Evolutionary conservation across 2,329 filamentous ascomycete species (phyloP).

Genomic region (Aspergillus versicolor): DNA sequence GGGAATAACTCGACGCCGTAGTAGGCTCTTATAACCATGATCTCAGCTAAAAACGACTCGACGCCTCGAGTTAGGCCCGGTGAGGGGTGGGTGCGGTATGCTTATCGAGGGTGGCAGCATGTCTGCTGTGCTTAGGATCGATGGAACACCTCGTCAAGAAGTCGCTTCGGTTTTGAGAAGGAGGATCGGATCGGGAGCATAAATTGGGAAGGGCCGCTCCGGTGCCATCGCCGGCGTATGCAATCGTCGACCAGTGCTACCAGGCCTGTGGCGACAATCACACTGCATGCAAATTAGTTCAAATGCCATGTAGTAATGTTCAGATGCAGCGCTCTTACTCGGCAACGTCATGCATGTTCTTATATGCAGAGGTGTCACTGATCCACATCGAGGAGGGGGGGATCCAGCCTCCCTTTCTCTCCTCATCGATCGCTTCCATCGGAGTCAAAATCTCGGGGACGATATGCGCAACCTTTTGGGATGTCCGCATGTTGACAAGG

Average conservation of each 20-base stretch:
- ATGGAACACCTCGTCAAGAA: slow-evolving; percentile 65
- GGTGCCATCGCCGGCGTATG: slow-evolving; percentile 76
- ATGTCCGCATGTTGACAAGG: slow-evolving; percentile 66
- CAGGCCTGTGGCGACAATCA: slow-evolving; percentile 86
- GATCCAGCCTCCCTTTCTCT: slow-evolving; percentile 80
- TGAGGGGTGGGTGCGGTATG: no score
- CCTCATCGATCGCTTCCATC: slow-evolving; percentile 69
- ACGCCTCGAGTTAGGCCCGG: not conserved
- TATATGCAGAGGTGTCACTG: slow-evolving; percentile 68
- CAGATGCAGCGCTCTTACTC: slow-evolving; percentile 63
- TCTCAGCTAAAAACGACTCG: not conserved
- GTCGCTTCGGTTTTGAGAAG: slow-evolving; percentile 57
- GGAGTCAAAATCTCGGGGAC: slow-evolving; percentile 74
- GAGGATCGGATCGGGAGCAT: slow-evolving; percentile 53
- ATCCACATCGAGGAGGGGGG: slow-evolving; percentile 91
- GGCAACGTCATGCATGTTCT: slow-evolving; percentile 73
- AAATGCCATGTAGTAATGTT: slow-evolving; percentile 3
- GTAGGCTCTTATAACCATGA: not conserved
- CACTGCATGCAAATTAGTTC: slow-evolving; percentile 50
- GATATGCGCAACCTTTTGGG: slow-evolving; percentile 74
- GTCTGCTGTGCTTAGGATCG: slow-evolving; percentile 35
- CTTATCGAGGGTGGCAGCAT: not conserved
- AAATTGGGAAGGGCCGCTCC: slow-evolving; percentile 52
- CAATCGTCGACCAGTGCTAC: slow-evolving; percentile 86
- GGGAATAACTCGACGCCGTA: slow-evolving; percentile 4